Evolutionary conservation across 2,329 filamentous ascomycete genomes (phyloP).

Genomic region (Pseudogymnoascus sp.): DNA sequence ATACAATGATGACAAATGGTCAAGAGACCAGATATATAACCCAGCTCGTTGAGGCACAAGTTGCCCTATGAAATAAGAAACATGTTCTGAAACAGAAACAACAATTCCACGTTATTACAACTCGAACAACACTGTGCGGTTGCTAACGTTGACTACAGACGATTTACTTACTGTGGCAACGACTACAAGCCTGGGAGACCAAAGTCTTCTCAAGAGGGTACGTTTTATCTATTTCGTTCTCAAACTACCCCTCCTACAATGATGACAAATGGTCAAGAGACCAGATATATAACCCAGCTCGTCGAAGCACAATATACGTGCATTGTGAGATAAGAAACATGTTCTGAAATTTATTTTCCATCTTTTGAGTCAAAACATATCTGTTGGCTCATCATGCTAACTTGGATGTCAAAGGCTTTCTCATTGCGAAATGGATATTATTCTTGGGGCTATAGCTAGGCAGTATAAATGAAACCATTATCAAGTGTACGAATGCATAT

Average conservation of each 20-base stretch:
- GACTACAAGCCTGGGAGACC: not conserved
- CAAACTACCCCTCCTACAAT: not conserved
- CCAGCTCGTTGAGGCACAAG: conserved; percentile 9
- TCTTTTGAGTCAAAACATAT: not conserved
- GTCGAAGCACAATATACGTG: conserved; percentile 10
- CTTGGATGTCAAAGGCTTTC: not conserved
- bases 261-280: conserved; percentile 11
- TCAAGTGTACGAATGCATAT: not conserved
- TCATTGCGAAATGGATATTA: not conserved
- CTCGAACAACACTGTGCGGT: not conserved
- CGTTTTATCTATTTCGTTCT: not conserved
- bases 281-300: conserved; percentile 11
- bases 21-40: conserved; percentile 11
- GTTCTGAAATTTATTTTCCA: not conserved
- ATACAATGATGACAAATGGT: conserved; percentile 11
- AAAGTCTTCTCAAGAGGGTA: not conserved
- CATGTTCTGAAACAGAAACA: conserved; percentile 3
- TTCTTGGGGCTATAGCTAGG: not conserved
- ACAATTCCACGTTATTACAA: not conserved
- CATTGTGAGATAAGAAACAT: conserved; percentile 8
- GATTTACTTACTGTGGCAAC: not conserved
- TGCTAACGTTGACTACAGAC: not conserved
- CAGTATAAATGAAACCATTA: not conserved
- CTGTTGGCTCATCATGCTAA: not conserved
- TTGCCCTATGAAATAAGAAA: conserved; percentile 9